phyloP scores from a whole-genome alignment of 148 eudicot genomes.

The Persicaria maculosa region DNA sequence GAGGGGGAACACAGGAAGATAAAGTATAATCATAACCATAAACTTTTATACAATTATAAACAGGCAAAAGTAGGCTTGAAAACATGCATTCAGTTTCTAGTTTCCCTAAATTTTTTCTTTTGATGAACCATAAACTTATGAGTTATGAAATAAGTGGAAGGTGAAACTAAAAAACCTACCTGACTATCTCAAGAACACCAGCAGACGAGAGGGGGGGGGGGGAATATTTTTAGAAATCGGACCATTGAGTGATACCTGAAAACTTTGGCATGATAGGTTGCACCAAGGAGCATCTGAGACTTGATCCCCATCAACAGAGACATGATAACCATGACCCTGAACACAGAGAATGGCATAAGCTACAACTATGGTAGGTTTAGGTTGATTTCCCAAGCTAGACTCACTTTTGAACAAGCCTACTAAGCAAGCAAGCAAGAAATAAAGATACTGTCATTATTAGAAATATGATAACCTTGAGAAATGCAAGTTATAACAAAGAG shows the following conservation, averaged over 20 bases:
- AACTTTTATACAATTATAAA: no score
- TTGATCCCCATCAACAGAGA: slow-evolving; percentile 49
- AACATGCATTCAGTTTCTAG: no score
- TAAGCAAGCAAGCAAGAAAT: slow-evolving; percentile 5
- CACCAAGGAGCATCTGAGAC: slow-evolving; percentile 62
- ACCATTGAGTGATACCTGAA: slow-evolving; percentile 41
- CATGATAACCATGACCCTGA: slow-evolving; percentile 80
- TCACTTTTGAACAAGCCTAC: not conserved
- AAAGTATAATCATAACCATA: no score
- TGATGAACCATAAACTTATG: no score
- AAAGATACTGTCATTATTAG: not conserved
- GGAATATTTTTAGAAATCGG: not conserved
- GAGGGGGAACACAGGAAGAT: no score
- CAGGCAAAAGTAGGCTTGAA: no score
- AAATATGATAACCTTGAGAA: not conserved
- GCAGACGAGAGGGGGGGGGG: no score
- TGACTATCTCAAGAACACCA: no score
- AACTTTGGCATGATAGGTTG: slow-evolving; percentile 77
- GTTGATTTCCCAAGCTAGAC: slow-evolving; percentile 7
- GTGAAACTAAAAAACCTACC: no score
- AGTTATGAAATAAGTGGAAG: no score
- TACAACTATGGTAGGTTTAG: not conserved
- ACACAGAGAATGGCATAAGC: not conserved
- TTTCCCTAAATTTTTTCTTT: no score
- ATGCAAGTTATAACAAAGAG: not conserved